Conservation (phyloP, 768 basidiomycete species). For the Russula virescens region DNA sequence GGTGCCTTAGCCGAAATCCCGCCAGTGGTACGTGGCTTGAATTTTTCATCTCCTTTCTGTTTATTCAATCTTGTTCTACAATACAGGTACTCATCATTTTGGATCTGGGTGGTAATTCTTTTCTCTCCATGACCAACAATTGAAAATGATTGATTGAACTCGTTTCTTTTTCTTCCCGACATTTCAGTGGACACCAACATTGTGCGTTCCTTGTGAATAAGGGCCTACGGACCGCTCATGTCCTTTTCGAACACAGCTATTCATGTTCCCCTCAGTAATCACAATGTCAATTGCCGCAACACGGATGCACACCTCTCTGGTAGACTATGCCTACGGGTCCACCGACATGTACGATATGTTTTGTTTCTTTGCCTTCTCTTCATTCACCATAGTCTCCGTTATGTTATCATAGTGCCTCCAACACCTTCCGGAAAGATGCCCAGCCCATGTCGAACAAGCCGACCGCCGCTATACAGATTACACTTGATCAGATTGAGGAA, state of each 20-base stretch:
- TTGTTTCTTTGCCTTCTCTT: neutral
- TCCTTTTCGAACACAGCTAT: neutral
- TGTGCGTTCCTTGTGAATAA: too few species aligned
- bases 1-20: neutral
- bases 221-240: neutral
- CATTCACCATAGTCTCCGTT: neutral
- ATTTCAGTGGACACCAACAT: too few species aligned
- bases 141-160: neutral
- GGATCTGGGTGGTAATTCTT: neutral
- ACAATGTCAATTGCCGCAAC: neutral
- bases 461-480: too few species aligned
- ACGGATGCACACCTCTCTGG: neutral
- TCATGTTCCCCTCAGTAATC: neutral
- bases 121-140: neutral
- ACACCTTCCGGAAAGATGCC: too few species aligned
- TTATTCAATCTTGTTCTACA: neutral
- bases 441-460: too few species aligned
- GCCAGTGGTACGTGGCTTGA: neutral
- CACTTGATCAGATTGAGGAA: too few species aligned
- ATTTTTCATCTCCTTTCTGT: neutral
- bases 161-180: too few species aligned
- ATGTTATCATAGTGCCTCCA: too few species aligned
- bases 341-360: neutral
- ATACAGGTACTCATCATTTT: neutral
- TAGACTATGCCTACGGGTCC: neutral